phyloP scores from a whole-genome alignment of 2,329 filamentous ascomycete genomes.

The Dothideomycetes sp. region DNA sequence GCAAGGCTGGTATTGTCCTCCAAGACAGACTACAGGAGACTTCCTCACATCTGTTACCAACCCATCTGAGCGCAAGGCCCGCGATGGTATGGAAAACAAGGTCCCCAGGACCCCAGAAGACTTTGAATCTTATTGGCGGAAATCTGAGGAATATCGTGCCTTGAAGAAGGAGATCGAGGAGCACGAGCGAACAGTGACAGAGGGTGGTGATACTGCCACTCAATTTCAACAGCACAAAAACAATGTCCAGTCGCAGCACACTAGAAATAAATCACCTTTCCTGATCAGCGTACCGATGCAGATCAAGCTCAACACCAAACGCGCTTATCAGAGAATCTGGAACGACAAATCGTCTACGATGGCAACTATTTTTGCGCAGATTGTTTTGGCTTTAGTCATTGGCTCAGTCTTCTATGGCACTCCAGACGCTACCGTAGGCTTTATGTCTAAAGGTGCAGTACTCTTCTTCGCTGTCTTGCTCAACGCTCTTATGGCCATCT shows the following conservation, averaged over 20 bases:
- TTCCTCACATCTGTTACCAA: slow-evolving; percentile 61
- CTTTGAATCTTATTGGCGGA: slow-evolving; percentile 41
- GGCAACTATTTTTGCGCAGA: slow-evolving; percentile 35
- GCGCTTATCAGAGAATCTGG: slow-evolving; percentile 43
- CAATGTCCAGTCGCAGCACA: slow-evolving; percentile 38
- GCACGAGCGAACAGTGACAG: slow-evolving; percentile 34
- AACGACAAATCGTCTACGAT: slow-evolving; percentile 40
- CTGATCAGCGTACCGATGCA: slow-evolving; percentile 46
- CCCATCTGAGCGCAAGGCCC: slow-evolving; percentile 45
- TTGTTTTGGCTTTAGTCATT: slow-evolving; percentile 49
- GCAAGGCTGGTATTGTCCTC: slow-evolving; percentile 58
- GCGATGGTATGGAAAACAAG: slow-evolving; percentile 46
- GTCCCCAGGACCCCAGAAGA: slow-evolving; percentile 61
- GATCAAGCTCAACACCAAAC: slow-evolving; percentile 38
- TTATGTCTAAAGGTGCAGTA: slow-evolving; percentile 44
- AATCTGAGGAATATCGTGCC: slow-evolving; percentile 26
- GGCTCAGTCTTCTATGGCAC: slow-evolving; percentile 49
- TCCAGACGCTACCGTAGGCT: slow-evolving; percentile 37
- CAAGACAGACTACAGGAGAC: slow-evolving; percentile 56
- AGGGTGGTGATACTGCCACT: slow-evolving; percentile 34
- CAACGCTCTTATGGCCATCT: slow-evolving; percentile 47
- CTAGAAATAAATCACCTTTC: slow-evolving; percentile 45
- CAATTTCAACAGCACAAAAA: slow-evolving; percentile 30
- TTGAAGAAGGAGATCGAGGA: slow-evolving; percentile 39
- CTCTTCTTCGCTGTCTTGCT: slow-evolving; percentile 51